These are phyloP conservation scores for Eucalyptus fibrosa DNA, from an alignment of 345 rosid genomes.

Conservation along the genomic window DNA sequence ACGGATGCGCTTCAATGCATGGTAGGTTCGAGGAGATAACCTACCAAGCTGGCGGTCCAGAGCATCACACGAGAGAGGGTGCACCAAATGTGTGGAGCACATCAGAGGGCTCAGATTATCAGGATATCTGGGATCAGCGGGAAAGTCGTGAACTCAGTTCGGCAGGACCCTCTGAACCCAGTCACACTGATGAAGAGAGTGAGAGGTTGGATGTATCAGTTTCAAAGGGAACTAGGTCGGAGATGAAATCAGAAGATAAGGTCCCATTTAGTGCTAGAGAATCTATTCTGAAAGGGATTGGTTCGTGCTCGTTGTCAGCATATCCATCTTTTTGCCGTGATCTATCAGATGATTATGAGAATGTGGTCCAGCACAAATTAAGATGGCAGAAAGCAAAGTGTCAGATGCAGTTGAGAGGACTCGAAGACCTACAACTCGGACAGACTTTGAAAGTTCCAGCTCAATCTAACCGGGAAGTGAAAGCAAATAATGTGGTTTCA, in stretches of 20 bases:
- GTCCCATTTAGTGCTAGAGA: conserved; percentile 7
- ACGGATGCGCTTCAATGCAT: conserved; percentile 67
- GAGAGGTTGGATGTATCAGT: conserved; percentile 18
- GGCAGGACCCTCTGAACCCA: conserved; percentile 26
- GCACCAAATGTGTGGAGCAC: conserved; percentile 1
- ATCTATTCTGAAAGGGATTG: conserved; percentile 2
- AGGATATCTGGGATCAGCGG: conserved; percentile 56
- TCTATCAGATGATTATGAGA: conserved; percentile 18
- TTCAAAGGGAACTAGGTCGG: background rate
- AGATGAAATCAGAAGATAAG: conserved; percentile 6
- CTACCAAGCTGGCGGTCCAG: conserved; percentile 33
- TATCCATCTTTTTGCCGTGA: conserved; percentile 8
- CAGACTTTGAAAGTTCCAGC: background rate
- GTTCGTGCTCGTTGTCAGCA: conserved; percentile 20
- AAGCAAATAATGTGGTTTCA: background rate
- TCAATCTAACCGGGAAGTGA: background rate
- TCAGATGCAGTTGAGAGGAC: conserved; percentile 41
- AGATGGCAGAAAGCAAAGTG: conserved; percentile 68
- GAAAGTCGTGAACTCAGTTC: conserved; percentile 72
- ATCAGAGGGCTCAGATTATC: conserved; percentile 10
- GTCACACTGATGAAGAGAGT: conserved; percentile 46
- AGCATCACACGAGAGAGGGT: conserved; percentile 13
- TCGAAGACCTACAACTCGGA: conserved; percentile 37
- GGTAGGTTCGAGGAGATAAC: conserved; percentile 83
- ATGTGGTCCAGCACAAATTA: conserved; percentile 32